Base-by-base conservation (phyloP, 345 rosid genomes). In the Linum lewisii region DNA sequence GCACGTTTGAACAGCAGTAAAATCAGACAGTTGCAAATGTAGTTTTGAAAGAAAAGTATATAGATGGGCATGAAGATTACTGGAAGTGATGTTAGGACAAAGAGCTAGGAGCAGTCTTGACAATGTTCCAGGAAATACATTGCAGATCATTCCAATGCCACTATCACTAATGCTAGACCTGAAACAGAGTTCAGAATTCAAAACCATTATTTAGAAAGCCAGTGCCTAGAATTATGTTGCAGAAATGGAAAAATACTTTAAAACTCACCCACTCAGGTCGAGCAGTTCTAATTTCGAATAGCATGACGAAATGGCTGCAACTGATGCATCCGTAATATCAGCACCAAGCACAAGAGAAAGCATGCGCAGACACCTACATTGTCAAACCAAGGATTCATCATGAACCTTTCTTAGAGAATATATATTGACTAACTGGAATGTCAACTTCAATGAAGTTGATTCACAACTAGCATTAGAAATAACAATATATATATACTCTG, bases 101-200 rank as follows among this genome's bases (percentile, higher is more conserved):
- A 82, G 84, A 55, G 99, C 99, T 55, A 94, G 82, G 36, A 94
- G 88, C 62, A 94, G 80, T 69, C 82, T 84, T 58, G 90, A 79
- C 61, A 94, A 72, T 22, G 97, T 84, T 65, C 72, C 81, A 19
- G 96, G 90, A 50, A 87, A 81, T 55, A 84, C 85, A 71, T 94
- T 92, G 80, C 97, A 94, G 60, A 94, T 87, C 88, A 94, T 94
- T 66, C 97, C 95, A 8, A 94, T 87, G 69, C 97, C 99, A 62
- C 90, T 80, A 70, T 94, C 99, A 64, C 88, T 82, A 56, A 94
- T 82, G 76, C 90, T 87, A 45, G 99, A 94, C 71, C 99, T 94
- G 88, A 66, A 77, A 68, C 51, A 60, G 55, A 63, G 53, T 60
- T 24, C 59, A 11, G 13, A 14, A 14, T 24, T 63, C 58, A 77